Percentiles rank a stretch among this genome's conserved stretches.
These are phyloP conservation scores for Lizonia empirigonia DNA, from an alignment of 2,329 filamentous ascomycete species.

Conservation along the genomic window DNA sequence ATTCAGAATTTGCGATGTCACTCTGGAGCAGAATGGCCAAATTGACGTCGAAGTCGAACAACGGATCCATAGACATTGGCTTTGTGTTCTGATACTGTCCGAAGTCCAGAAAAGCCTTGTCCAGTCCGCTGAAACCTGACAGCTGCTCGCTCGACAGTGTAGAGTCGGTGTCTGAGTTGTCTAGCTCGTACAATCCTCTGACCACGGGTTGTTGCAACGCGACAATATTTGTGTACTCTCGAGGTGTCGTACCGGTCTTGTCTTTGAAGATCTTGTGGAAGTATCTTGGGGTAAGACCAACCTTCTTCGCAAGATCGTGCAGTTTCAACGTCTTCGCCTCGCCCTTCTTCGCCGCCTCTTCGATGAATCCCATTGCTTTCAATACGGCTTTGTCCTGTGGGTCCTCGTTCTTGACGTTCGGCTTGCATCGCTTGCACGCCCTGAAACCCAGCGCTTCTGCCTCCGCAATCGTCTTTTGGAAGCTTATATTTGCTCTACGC, in stretches of 20 bases:
- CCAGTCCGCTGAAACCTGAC: not conserved
- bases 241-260: constrained; percentile 59
- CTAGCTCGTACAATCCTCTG: not conserved
- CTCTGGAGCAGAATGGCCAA: constrained; percentile 19
- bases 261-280: constrained; percentile 65
- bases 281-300: constrained; percentile 62
- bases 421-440: constrained; percentile 64
- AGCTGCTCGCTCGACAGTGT: constrained; percentile 5
- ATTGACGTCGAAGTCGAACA: constrained; percentile 9
- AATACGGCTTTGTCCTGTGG: constrained; percentile 54
- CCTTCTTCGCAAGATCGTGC: constrained; percentile 57
- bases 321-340: constrained; percentile 43
- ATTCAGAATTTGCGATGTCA: not conserved
- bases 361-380: constrained; percentile 44
- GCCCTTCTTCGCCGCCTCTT: constrained; percentile 27
- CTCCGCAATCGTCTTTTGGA: constrained; percentile 55
- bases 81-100: not conserved
- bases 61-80: not conserved
- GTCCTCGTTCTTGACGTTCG: constrained; percentile 49
- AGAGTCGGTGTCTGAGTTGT: constrained; percentile 4
- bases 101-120: not conserved
- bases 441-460: constrained; percentile 60
- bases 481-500: constrained; percentile 61
- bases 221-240: constrained; percentile 46
- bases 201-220: constrained; percentile 11